Evolutionary conservation across 2,329 filamentous ascomycete genomes (phyloP), one percentile per base, ranked within the genome.

Genomic region (Rhynchosporium secalis): DNA sequence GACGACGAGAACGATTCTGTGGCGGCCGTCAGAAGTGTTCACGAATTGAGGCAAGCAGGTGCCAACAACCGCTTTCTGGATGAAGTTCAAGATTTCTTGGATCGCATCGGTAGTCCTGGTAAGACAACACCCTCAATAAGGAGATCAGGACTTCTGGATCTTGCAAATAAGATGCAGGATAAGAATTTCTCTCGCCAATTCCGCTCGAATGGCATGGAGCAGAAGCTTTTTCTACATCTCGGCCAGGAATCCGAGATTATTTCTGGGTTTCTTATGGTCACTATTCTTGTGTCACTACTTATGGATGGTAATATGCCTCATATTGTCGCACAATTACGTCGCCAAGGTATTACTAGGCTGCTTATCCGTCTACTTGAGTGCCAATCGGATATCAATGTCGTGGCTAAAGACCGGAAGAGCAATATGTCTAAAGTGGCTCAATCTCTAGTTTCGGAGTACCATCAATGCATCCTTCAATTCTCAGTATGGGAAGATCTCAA

Each of bases 161-260:
- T 89, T 47, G 81, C 81, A 1, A 78, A 81, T 49, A 86, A 85
- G 69, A 78, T 88, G 47, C 81, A 82, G 55, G 78, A 87, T 56
- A 86, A 86, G 69, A 79, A 79, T 0, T 92, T 90, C 69, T 78
- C 85, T 33, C 79, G 81, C 20, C 87, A 90, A 65, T 92, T 96
- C 69, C 81, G 89, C 26, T 87, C 92, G 65, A 87, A 91, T 67
- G 85, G 86, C 6, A 85, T 89, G 61, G 89, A 91, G 65, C 82
- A 86, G 59, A 83, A 83, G 36, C 79, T 97, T 15, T 83, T 92
- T 58, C 80, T 83, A 49, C 82, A 84, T 47, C 78, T 90, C 9
- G 81, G 79, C 0, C 78, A 79, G 55, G 84, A 88, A 70, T 75
- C 79, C 1, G 89, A 92, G 71, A 67, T 81, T 28, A 77, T 89